phyloP scores from a whole-genome alignment of 257 asterid genomes.

The Petunia axillaris region DNA sequence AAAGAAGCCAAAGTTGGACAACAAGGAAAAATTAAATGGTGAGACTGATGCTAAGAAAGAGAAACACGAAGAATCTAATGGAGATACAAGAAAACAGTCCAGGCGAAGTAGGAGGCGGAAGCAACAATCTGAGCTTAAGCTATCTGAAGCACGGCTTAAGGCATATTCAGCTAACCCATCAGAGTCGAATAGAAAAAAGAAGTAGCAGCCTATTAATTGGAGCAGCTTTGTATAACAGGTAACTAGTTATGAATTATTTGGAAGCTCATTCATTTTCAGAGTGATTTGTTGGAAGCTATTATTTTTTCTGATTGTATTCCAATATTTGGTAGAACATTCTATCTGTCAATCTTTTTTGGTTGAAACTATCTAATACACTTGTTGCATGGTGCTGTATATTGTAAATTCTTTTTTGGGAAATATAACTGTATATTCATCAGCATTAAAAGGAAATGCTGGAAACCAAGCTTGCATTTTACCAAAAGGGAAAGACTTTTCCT shows the following conservation, averaged over 20 bases:
- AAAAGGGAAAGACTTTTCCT: too few species aligned
- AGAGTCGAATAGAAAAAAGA: conserved; percentile 60
- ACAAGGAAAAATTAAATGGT: conserved; percentile 35
- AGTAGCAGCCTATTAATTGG: conserved; percentile 25
- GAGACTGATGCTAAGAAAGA: conserved; percentile 33
- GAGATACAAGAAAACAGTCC: conserved; percentile 39
- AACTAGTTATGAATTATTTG: not conserved
- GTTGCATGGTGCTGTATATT: conserved; percentile 18
- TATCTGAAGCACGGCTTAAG: conserved; percentile 48
- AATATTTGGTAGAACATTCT: not conserved
- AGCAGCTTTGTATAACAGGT: conserved; percentile 25
- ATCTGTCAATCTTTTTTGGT: not conserved
- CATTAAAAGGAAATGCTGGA: too few species aligned
- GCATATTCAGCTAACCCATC: conserved; percentile 62
- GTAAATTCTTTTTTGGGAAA: not conserved
- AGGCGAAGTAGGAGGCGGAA: conserved; percentile 54
- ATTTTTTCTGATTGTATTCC: conserved; percentile 1
- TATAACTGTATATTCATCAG: too few species aligned
- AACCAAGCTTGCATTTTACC: too few species aligned
- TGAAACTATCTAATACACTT: conserved; percentile 15
- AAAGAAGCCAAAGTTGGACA: conserved; percentile 30
- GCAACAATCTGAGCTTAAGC: conserved; percentile 55
- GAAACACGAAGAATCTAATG: conserved; percentile 39
- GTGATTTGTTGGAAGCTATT: not conserved
- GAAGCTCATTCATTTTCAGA: not conserved